Base-by-base conservation (phyloP, 768 basidiomycete genomes). In the Imleria badia region DNA sequence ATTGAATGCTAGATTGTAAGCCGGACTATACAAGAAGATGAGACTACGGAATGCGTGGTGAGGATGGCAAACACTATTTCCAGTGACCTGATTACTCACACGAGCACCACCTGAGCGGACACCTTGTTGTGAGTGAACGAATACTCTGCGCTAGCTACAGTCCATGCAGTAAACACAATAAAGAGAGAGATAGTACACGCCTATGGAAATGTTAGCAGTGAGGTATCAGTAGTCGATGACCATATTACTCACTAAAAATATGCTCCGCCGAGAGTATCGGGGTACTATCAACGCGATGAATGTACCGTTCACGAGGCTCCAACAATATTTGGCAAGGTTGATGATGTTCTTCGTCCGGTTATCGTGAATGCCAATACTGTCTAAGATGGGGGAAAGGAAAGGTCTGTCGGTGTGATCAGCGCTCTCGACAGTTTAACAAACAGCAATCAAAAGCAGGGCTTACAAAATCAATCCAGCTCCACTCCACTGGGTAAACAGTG, bases 131-230 rank as follows among this genome's bases (percentile, higher is more conserved):
- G 54, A 22, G 54, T 60, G 10, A 35, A 14, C 12, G 60, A 29
- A 45, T 66, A 66, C 13, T 66, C 60, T 22, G 60, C 63, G 12
- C 41, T 62, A 36, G 64, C 63, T 20, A 42, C 1, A 6, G 60
- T 66, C 64, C 64, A 64, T 10, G 63, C 47, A 5, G 26, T 42
- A 31, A 65, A 60, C 1, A 59, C 17, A 10, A 56, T 17, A 5
- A 63, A 52, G 9, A 60, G n/a, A 34, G 60, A 54, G 14, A 64
- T 51, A 13, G 63, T 45, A 14, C 54, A 56, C 1, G 26, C n/a
- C 63, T 66, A 30, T 6, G 10, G 6, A 23, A 20, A 15, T 6
- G 14, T 47, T 42, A 50, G 23, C 15, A 39, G 13, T 15, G 17
- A 3, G 11, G n/a, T 23, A 41, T 9, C 29, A 38, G 2, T 20